Conservation (phyloP, 2,329 filamentous ascomycete genomes). For the Fusarium sp. region DNA sequence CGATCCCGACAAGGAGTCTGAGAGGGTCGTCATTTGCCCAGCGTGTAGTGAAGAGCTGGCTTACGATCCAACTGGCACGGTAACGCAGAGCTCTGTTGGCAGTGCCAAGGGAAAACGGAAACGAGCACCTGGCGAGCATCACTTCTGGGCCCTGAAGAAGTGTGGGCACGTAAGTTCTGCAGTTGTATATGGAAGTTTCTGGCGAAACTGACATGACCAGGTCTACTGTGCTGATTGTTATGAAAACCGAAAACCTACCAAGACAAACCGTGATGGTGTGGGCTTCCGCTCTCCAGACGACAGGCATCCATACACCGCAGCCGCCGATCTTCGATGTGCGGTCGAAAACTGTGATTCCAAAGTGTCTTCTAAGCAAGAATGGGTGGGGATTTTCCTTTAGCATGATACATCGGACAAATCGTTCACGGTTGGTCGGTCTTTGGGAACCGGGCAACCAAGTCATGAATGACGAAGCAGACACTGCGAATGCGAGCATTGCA, state of each 20-base stretch:
- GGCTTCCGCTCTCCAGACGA: constrained; percentile 52
- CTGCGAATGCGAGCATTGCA: constrained; percentile 27
- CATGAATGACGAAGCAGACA: constrained; percentile 30
- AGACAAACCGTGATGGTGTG: constrained; percentile 46
- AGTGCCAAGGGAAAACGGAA: constrained; percentile 54
- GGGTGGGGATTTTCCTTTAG: constrained; percentile 69
- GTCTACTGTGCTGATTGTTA: constrained; percentile 71
- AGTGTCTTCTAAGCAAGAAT: constrained; percentile 62
- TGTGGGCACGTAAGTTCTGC: constrained; percentile 84
- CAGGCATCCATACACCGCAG: constrained; percentile 37
- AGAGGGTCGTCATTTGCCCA: constrained; percentile 81
- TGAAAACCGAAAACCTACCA: constrained; percentile 60
- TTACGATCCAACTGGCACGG: constrained; percentile 65
- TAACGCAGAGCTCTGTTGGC: constrained; percentile 27
- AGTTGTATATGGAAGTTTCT: background rate
- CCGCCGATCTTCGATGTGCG: constrained; percentile 58
- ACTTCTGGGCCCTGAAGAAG: constrained; percentile 90
- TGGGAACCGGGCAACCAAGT: constrained; percentile 13
- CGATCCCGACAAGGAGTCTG: constrained; percentile 59
- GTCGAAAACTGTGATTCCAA: constrained; percentile 66
- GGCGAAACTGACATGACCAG: constrained; percentile 48
- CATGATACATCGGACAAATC: constrained; percentile 38
- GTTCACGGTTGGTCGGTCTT: constrained; percentile 3
- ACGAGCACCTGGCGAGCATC: constrained; percentile 70
- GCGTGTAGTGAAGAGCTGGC: constrained; percentile 87